Percentiles rank a stretch among this genome's conserved stretches.
Conservation (phyloP, 2,329 filamentous ascomycete genomes). For the Claviceps capensis region DNA sequence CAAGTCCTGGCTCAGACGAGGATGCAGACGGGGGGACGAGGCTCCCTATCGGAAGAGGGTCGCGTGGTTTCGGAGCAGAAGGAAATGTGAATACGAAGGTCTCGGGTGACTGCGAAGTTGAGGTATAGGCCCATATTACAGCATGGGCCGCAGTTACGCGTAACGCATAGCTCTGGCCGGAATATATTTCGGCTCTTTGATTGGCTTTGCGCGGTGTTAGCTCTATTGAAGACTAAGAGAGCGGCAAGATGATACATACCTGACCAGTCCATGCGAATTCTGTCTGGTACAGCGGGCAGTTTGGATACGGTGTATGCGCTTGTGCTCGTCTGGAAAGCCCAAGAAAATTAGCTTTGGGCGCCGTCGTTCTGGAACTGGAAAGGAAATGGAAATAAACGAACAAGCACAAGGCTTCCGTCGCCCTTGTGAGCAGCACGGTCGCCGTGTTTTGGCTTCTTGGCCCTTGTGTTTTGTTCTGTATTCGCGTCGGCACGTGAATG, state of each 20-base stretch:
- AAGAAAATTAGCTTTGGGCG: not conserved
- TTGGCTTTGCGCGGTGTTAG: conserved; percentile 28
- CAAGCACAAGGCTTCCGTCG: conserved; percentile 40
- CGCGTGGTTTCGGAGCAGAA: conserved; percentile 51
- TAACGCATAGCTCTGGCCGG: conserved; percentile 59
- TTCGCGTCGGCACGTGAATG: conserved; percentile 24
- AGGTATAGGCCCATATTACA: conserved; percentile 79
- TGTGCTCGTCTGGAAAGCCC: conserved; percentile 55
- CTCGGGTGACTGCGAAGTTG: conserved; percentile 54
- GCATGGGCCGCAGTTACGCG: conserved; percentile 70
- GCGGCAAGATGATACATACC: conserved; percentile 37
- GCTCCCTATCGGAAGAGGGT: conserved; percentile 68
- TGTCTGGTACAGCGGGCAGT: conserved; percentile 68
- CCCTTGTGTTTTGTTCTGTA: conserved; percentile 44
- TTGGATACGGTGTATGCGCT: conserved; percentile 76
- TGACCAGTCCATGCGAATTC: conserved; percentile 51
- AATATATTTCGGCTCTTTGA: conserved; percentile 53
- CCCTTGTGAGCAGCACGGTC: conserved; percentile 49
- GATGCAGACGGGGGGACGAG: conserved; percentile 69
- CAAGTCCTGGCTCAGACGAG: conserved; percentile 68
- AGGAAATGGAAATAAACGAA: conserved; percentile 12
- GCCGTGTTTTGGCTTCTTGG: conserved; percentile 48
- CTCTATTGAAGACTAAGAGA: not conserved
- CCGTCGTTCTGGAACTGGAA: not conserved
- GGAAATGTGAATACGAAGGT: conserved; percentile 72